Evolutionary conservation across 2,329 filamentous ascomycete genomes (phyloP).

Genomic region (Curvularia verruculosa): DNA sequence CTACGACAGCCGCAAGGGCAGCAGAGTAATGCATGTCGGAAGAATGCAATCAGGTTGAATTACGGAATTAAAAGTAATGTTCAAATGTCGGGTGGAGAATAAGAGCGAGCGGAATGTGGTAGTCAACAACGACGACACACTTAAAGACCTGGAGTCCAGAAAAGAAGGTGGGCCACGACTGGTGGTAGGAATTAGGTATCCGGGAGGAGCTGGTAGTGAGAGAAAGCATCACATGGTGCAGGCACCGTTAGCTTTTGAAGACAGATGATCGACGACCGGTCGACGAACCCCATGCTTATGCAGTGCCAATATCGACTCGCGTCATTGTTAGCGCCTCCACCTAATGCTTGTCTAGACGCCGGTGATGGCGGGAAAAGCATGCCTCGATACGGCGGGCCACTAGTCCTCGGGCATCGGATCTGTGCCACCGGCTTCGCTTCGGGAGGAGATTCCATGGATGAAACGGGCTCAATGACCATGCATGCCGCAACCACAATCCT

Average conservation of each 20-base stretch:
- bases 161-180: constrained; percentile 26
- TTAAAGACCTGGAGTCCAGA: constrained; percentile 27
- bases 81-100: constrained; percentile 11
- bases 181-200: constrained; percentile 26
- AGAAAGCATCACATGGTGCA: constrained; percentile 12
- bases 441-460: constrained; percentile 7
- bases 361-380: constrained; percentile 20
- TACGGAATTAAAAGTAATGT: constrained; percentile 29
- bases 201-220: constrained; percentile 23
- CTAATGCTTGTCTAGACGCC: constrained; percentile 21
- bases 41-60: constrained; percentile 25
- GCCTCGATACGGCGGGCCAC: constrained; percentile 17
- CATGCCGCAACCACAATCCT: constrained; percentile 23
- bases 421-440: constrained; percentile 27
- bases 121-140: constrained; percentile 36
- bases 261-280: constrained; percentile 22
- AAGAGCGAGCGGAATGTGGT: constrained; percentile 39
- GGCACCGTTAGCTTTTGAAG: constrained; percentile 29
- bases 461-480: constrained; percentile 18
- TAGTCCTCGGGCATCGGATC: constrained; percentile 18
- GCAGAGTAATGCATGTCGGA: constrained; percentile 44
- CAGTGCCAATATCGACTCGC: constrained; percentile 33
- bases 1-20: constrained; percentile 38
- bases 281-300: constrained; percentile 20
- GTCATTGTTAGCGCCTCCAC: constrained; percentile 14